Base-by-base conservation (phyloP, 306 rosid species). In the Castanea crenata region DNA sequence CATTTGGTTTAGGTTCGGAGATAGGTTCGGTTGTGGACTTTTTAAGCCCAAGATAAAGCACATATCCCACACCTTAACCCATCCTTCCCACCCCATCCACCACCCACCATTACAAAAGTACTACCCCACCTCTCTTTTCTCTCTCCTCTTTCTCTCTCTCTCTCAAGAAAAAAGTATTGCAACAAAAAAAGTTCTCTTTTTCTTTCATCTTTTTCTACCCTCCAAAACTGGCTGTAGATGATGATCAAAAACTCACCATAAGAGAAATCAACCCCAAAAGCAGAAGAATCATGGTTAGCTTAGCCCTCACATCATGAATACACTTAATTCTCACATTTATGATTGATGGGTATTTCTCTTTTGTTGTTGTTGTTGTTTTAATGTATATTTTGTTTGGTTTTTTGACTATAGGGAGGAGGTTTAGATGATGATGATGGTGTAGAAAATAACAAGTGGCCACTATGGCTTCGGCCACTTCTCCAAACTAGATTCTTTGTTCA, bases 401-500 rank as follows among this genome's bases (percentile, higher is more conserved):
- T 20, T 62, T 20, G 46, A 54, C 1, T 80, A 58, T 65, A 86
- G 90, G 87, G 67, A 44, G 81, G 59, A 78, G 83, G 52, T 80
- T 59, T 57, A 9, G 67, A 41, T 8, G 81, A 79, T 51, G 67
- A 76, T 61, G 76, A 76, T 55, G 76, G 70, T 18, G 89, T 80
- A 54, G 89, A 85, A 71, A 79, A 41, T 41, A 41, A 52, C 31
- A 86, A 81, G 76, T 90, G 94, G 94, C 94, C 94, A 55, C 85
- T 86, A 25, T 90, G 92, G 94, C 72, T 90, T 65, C 41, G 19
- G 67, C 92, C 94, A 16, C 90, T 90, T 83, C 85, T 90, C 1
- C 69, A 78, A 81, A 85, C 92, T 49, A 88, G 82, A 20, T 90
- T 90, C 89, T 90, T 90, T 78, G 89, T 86, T 78, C 90, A 88